These are phyloP conservation scores for Saccharomycopsis javanensis DNA, from an alignment of 805 yeast genomes.

Conservation along the genomic window DNA sequence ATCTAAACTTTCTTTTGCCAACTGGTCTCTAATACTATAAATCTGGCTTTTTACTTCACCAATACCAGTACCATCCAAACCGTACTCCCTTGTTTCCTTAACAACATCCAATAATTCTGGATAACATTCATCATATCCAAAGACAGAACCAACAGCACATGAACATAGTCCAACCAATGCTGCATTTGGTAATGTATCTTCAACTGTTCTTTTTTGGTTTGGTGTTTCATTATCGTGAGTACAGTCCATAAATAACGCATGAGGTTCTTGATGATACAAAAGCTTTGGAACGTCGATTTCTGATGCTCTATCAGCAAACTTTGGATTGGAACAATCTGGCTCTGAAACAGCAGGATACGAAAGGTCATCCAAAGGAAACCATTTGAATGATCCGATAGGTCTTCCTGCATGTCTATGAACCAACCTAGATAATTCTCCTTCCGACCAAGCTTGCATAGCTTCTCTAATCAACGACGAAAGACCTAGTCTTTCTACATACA, in stretches of 20 bases:
- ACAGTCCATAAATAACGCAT: constrained; percentile 94
- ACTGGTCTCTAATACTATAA: constrained; percentile 45
- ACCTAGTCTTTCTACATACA: constrained; percentile 85
- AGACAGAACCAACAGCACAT: constrained; percentile 87
- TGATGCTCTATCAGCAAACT: constrained; percentile 31
- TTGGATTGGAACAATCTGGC: constrained; percentile 16
- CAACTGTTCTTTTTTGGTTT: constrained; percentile 79
- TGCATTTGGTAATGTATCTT: constrained; percentile 90
- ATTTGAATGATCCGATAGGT: constrained; percentile 85
- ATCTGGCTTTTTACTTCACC: constrained; percentile 57
- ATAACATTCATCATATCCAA: constrained; percentile 89
- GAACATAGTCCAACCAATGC: constrained; percentile 90
- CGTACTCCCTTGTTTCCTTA: constrained; percentile 56
- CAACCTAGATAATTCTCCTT: constrained; percentile 72
- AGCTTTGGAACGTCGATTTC: constrained; percentile 61
- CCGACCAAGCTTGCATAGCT: constrained; percentile 95
- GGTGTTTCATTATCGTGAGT: constrained; percentile 95
- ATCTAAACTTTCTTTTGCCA: constrained; percentile 39
- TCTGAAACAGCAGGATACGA: constrained; percentile 45
- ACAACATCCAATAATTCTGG: constrained; percentile 78
- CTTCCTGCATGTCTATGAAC: constrained; percentile 91
- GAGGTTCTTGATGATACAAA: constrained; percentile 66
- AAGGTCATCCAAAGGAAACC: constrained; percentile 67
- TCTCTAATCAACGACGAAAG: constrained; percentile 85
- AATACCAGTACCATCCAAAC: constrained; percentile 50